Evolutionary conservation across 106 monocot species (phyloP).

Genomic region (Apostasia shenzhenica): DNA sequence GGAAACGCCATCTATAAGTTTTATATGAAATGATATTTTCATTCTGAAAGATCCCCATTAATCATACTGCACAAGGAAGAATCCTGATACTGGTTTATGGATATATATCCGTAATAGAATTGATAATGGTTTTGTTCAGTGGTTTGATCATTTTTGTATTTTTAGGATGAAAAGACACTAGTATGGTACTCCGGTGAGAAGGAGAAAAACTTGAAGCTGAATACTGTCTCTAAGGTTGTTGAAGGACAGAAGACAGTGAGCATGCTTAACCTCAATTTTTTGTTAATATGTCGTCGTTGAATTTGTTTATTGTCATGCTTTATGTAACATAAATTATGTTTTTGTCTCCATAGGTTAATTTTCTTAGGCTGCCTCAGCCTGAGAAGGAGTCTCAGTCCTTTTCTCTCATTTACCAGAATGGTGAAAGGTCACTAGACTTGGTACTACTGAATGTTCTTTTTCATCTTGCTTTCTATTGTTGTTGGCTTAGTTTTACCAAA

Average conservation of each 20-base stretch:
- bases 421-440: slow-evolving; percentile 64
- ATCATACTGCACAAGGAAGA: slow-evolving; percentile 2
- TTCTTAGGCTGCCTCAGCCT: slow-evolving; percentile 40
- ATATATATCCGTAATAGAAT: no score
- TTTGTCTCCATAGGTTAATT: slow-evolving; percentile 56
- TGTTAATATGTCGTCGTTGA: not conserved
- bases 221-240: slow-evolving; percentile 47
- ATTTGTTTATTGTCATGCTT: not conserved
- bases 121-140: not conserved
- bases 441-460: slow-evolving; percentile 18
- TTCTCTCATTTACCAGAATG: slow-evolving; percentile 63
- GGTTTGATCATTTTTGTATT: not conserved
- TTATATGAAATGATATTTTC: not conserved
- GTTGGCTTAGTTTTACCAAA: not conserved
- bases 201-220: slow-evolving; percentile 58
- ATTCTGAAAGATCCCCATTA: not conserved
- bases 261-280: not conserved
- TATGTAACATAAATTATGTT: not conserved
- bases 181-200: slow-evolving; percentile 67
- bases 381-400: slow-evolving; percentile 60
- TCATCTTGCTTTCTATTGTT: not conserved
- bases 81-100: not conserved
- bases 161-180: slow-evolving; percentile 69
- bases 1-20: not conserved
- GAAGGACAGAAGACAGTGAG: slow-evolving; percentile 71